Evolutionary conservation across 345 rosid genomes (phyloP).

Genomic region (Salix dunnii): DNA sequence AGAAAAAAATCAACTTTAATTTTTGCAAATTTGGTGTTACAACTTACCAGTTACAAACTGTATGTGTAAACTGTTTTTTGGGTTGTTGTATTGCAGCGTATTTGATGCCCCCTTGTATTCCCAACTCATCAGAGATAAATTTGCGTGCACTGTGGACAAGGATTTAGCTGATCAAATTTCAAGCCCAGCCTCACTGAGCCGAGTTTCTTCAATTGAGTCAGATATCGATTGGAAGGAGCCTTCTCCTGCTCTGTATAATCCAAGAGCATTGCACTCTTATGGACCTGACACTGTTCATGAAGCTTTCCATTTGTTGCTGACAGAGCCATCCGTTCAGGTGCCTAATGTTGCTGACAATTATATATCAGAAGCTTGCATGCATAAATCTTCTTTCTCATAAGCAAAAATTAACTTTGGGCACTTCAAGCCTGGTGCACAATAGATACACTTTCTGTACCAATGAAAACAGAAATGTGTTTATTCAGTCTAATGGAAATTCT

Average conservation of each 20-base stretch:
- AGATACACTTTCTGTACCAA: not conserved
- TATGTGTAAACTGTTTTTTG: not conserved
- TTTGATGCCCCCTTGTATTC: slow-evolving; percentile 42
- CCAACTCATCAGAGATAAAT: slow-evolving; percentile 50
- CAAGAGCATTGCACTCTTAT: slow-evolving; percentile 46
- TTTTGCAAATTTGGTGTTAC: not conserved
- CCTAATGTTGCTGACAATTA: not conserved
- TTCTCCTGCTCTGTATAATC: slow-evolving; percentile 36
- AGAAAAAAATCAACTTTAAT: not conserved
- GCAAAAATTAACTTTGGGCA: not conserved
- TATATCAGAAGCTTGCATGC: not conserved
- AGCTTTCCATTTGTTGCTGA: slow-evolving; percentile 74
- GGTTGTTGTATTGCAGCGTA: slow-evolving; percentile 34
- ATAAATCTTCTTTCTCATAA: not conserved
- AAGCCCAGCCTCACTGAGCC: slow-evolving; percentile 28
- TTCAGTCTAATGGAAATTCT: not conserved
- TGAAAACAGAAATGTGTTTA: not conserved
- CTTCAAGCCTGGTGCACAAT: not conserved
- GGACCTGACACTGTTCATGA: slow-evolving; percentile 55
- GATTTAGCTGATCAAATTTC: slow-evolving; percentile 34
- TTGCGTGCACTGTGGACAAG: slow-evolving; percentile 28
- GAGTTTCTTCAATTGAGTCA: slow-evolving; percentile 43
- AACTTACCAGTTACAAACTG: not conserved
- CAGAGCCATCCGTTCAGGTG: slow-evolving; percentile 83
- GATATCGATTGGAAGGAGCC: slow-evolving; percentile 81